Evolutionary conservation across 1,284 basidiomycete species (phyloP).

Genomic region (Chalciporus sp.): DNA sequence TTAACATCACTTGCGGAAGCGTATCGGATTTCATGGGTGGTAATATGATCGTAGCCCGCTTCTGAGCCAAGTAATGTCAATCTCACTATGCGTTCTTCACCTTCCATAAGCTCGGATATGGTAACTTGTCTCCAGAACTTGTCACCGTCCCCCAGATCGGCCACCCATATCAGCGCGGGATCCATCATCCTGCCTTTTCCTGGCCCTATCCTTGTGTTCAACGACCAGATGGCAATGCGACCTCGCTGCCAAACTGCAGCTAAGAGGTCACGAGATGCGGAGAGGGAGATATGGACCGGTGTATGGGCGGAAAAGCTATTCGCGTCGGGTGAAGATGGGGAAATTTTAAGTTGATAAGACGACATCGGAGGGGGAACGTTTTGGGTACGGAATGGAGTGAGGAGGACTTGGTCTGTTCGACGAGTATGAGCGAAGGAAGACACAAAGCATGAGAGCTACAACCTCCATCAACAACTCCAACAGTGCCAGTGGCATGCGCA

Average conservation of each 20-base stretch:
- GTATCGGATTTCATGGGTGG: slow-evolving; percentile 19
- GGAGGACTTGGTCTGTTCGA: slow-evolving; percentile 63
- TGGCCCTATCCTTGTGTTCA: slow-evolving; percentile 65
- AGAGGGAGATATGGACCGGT: slow-evolving; percentile 73
- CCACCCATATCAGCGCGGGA: slow-evolving; percentile 55
- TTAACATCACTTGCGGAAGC: not conserved
- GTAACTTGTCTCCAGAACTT: slow-evolving; percentile 42
- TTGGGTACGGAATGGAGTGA: slow-evolving; percentile 93
- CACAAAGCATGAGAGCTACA: slow-evolving; percentile 39
- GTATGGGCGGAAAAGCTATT: slow-evolving; percentile 6
- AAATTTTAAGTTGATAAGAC: slow-evolving; percentile 61
- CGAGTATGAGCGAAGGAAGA: slow-evolving; percentile 3
- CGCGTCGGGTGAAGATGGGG: slow-evolving; percentile 15
- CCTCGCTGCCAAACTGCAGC: slow-evolving; percentile 72
- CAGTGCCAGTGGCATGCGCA: slow-evolving; percentile 81
- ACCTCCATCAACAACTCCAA: slow-evolving; percentile 93
- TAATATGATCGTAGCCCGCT: slow-evolving; percentile 19
- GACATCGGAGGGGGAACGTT: slow-evolving; percentile 97
- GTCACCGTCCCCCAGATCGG: slow-evolving; percentile 29
- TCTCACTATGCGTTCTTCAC: slow-evolving; percentile 9
- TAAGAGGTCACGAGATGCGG: slow-evolving; percentile 58
- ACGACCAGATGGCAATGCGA: slow-evolving; percentile 66
- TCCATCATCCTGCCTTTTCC: slow-evolving; percentile 66
- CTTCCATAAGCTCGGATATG: slow-evolving; percentile 24
- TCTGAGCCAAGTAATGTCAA: slow-evolving; percentile 25